A percentile compares a stretch with the other conserved stretches of the same genome.
These are phyloP conservation scores for Penicillium lividum DNA, from an alignment of 495 filamentous ascomycete genomes.

Conservation along the genomic window DNA sequence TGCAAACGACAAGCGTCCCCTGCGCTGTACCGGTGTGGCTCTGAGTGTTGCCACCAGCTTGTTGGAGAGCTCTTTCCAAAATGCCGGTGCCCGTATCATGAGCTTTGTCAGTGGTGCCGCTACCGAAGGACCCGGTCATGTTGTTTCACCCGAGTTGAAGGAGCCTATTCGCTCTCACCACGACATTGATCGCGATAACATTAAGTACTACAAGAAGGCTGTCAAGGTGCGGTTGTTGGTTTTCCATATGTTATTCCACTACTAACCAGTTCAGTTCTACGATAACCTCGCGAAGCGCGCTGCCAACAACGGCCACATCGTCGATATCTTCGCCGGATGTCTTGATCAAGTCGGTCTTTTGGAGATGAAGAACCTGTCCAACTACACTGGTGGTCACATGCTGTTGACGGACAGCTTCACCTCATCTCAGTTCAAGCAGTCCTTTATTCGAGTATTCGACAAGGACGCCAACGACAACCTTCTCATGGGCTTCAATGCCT, in stretches of 20 bases:
- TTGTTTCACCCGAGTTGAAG: conserved; percentile 94
- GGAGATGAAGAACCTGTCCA: conserved; percentile 98
- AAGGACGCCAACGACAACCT: conserved; percentile 94
- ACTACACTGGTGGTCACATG: conserved; percentile 97
- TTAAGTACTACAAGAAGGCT: conserved; percentile 99
- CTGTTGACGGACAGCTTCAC: conserved; percentile 99
- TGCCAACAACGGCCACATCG: conserved; percentile 93
- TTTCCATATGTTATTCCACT: neutral
- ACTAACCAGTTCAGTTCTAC: conserved; percentile 72
- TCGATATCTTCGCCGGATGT: conserved; percentile 98
- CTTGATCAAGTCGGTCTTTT: conserved; percentile 96
- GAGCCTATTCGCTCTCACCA: conserved; percentile 98
- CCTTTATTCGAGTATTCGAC: conserved; percentile 95
- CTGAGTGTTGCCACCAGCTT: conserved; percentile 92
- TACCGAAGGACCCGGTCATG: conserved; percentile 95
- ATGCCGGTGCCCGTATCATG: conserved; percentile 95
- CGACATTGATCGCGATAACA: conserved; percentile 97
- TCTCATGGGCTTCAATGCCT: conserved; percentile 98
- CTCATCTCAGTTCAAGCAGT: conserved; percentile 99
- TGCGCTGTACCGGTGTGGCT: conserved; percentile 95
- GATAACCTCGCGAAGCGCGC: conserved; percentile 94
- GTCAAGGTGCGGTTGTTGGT: conserved; percentile 66
- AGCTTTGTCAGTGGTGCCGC: conserved; percentile 93
- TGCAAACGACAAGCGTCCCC: conserved; percentile 85
- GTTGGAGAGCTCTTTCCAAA: conserved; percentile 92